Evolutionary conservation across 257 asterid species (phyloP).

Genomic region (Paulownia fortunei): DNA sequence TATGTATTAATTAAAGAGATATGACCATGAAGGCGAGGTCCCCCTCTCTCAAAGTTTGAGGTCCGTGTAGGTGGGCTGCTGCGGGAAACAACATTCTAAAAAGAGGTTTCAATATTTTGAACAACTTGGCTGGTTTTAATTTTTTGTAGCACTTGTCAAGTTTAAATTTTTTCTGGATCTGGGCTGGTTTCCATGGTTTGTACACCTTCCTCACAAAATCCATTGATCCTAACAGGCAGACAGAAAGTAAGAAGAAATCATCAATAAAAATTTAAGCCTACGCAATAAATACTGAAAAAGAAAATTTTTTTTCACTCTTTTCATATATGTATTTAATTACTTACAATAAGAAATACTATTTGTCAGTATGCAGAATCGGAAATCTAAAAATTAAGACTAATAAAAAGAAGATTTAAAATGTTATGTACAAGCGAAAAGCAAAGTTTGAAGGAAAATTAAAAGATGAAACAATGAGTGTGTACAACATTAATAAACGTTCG

Average conservation of each 20-base stretch:
- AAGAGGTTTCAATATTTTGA: constrained; percentile 7
- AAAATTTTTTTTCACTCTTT: too few species aligned
- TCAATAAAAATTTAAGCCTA: too few species aligned
- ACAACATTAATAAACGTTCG: too few species aligned
- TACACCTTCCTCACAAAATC: background rate
- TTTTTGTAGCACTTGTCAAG: constrained; percentile 1
- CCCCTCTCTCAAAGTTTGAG: background rate
- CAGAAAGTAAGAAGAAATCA: background rate
- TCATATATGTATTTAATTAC: too few species aligned
- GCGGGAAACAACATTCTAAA: background rate
- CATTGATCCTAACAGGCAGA: constrained; percentile 11
- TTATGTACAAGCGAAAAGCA: too few species aligned
- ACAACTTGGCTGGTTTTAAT: background rate
- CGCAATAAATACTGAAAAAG: too few species aligned
- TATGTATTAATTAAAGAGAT: background rate
- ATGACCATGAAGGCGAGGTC: constrained; percentile 35
- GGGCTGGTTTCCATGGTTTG: background rate
- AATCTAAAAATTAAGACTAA: background rate
- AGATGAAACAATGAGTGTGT: too few species aligned
- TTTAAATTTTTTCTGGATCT: background rate
- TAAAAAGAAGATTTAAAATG: too few species aligned
- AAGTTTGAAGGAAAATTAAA: too few species aligned
- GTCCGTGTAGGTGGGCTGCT: background rate
- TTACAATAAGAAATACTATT: too few species aligned
- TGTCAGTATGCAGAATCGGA: too few species aligned